These are phyloP conservation scores for Acmispon strigosus DNA, from an alignment of 306 rosid genomes.

Conservation along the genomic window DNA sequence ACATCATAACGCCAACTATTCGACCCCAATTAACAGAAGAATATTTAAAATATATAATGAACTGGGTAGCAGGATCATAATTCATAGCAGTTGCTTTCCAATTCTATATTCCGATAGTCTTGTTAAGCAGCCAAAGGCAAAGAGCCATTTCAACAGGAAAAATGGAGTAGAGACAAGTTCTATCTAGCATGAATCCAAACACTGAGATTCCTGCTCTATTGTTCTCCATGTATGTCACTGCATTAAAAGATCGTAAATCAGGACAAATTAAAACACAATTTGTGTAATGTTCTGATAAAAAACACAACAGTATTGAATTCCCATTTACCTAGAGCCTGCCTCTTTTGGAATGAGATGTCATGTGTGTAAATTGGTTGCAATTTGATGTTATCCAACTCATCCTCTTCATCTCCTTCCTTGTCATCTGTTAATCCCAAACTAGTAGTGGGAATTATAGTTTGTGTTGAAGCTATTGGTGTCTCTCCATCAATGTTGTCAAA, in stretches of 20 bases:
- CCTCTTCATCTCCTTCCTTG: conserved; percentile 54
- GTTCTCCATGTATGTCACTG: conserved; percentile 85
- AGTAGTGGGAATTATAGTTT: conserved; percentile 17
- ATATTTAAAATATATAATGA: too few species aligned
- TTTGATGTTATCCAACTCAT: conserved; percentile 63
- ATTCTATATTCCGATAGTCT: conserved; percentile 49
- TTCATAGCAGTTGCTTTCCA: background rate
- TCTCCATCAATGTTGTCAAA: conserved; percentile 54
- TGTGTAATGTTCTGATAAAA: too few species aligned
- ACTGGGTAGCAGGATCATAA: too few species aligned
- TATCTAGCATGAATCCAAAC: conserved; percentile 78
- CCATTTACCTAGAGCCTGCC: conserved; percentile 72
- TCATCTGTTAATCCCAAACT: conserved; percentile 55
- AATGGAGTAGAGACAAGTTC: conserved; percentile 86
- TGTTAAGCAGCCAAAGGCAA: conserved; percentile 86
- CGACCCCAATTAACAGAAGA: too few species aligned
- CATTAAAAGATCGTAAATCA: conserved; percentile 20
- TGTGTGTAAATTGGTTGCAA: conserved; percentile 53
- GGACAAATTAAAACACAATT: background rate
- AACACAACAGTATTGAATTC: background rate
- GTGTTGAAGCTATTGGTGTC: conserved; percentile 26
- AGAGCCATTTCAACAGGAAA: conserved; percentile 74
- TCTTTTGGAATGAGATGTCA: conserved; percentile 78
- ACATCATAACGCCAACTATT: too few species aligned
- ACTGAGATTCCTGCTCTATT: conserved; percentile 83